Evolutionary conservation across 176 grass and related monocot genomes (phyloP).

Genomic region (Rhynchospora pubera): DNA sequence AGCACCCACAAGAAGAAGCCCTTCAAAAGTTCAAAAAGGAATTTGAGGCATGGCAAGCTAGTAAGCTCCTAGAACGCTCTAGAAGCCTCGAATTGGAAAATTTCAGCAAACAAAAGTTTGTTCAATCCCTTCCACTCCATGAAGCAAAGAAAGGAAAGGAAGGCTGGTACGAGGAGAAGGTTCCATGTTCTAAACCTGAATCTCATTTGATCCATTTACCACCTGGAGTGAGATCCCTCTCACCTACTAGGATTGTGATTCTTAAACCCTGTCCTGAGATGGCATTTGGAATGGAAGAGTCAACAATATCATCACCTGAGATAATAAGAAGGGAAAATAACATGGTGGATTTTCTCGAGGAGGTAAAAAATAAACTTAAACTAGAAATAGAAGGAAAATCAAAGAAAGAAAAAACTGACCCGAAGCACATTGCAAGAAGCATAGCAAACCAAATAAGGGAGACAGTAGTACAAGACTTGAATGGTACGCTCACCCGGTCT

Average conservation of each 20-base stretch:
- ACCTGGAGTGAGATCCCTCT: conserved; percentile 34
- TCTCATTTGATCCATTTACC: conserved; percentile 5
- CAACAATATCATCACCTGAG: conserved; percentile 66
- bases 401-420: conserved; percentile 27
- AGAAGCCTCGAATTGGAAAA: conserved; percentile 43
- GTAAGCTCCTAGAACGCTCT: conserved; percentile 38
- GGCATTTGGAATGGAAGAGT: conserved; percentile 56
- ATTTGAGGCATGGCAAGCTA: conserved; percentile 83
- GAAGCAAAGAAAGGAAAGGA: conserved; percentile 26
- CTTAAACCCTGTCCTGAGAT: conserved; percentile 77
- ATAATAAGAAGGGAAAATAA: conserved; percentile 75
- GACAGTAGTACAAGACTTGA: conserved; percentile 49
- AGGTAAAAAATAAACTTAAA: conserved; percentile 82
- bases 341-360: conserved; percentile 85
- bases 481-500: conserved; percentile 40
- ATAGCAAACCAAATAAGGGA: conserved; percentile 72
- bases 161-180: neutral
- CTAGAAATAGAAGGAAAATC: conserved; percentile 61
- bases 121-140: neutral
- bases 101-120: conserved; percentile 13
- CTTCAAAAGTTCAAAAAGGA: conserved; percentile 97
- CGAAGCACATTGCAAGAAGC: conserved; percentile 59
- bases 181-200: neutral
- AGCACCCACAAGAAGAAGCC: conserved; percentile 93
- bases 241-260: conserved; percentile 79